Base-by-base conservation (phyloP, 1,284 basidiomycete genomes). In the Tylopilus sp. region DNA sequence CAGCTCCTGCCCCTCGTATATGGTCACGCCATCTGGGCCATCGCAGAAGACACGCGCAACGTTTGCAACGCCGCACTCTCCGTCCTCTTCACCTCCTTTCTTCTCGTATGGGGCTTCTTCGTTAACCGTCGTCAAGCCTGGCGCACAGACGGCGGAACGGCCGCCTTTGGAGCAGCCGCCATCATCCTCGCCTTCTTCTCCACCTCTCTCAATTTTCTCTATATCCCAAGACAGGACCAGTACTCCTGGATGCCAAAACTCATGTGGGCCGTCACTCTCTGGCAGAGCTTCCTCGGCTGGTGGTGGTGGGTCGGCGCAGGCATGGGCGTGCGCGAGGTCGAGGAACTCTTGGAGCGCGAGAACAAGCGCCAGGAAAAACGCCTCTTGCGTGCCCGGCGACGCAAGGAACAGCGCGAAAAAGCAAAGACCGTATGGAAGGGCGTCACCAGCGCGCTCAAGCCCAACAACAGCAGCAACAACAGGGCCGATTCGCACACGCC, bases 271-370 rank as follows among this genome's bases (percentile, higher is more conserved):
- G 83, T 94, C 36, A 81, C 95, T 11, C 78, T 96, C 15, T 96
- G 92, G 92, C 93, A 97, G 73, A 90, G 83, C 68, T 91, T 91
- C 63, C 67, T 91, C 25, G 91, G 90, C 0, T 96, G 91, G 89
- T 95, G 92, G 92, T 95, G 92, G 92, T 97, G 93, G 93, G 92
- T 95, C 18, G 94, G 94, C 15, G 86, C 90, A 2, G 92, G 92
- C 51, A 78, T 89, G 83, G 74, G 79, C 64, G 74, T 83, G 15
- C 71, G 76, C 15, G 81, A 82, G 57, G 73, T 81, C 11, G 79
- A 82, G 53, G 82, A 87, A 48, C 75, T 83, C 44, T 62, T 85
- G 34, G 57, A 68, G 34, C 73, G 76, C 41, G 77, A 84, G 59
- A 81, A 81, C 55, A 85, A 82, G 60, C 73, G 78, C 13, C 73